Evolutionary conservation across 2,329 filamentous ascomycete species (phyloP), one percentile per base, ranked within the genome.

Genomic region (Ophiognomonia clavigignenti-juglandacearum): DNA sequence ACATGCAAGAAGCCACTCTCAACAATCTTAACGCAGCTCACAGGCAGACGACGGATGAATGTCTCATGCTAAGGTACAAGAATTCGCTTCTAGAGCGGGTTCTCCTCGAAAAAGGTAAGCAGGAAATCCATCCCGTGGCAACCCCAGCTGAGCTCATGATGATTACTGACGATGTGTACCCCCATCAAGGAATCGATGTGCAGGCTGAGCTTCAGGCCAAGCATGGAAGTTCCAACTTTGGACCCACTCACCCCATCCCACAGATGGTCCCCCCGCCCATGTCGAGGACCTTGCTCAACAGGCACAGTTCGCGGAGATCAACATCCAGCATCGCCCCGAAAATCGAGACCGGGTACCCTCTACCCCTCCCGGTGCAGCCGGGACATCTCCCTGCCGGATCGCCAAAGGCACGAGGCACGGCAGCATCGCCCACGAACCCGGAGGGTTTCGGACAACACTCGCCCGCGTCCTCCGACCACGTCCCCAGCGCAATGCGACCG

Each of bases 51-150:
- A 90, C 92, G 48, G 93, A 97, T 66, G 93, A 97, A 69, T 97
- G 93, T 65, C 71, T 97, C 61, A 97, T 98, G 93, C 77, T 98
- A 59, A 86, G 93, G 50, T 98, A 97, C 69, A 97, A 97, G 74
- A 98, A 97, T 67, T 97, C 93, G 34, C 74, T 97, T 40, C 78
- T 98, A 29, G 93, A 98, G 71, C 83, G 93, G 50, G 95, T 98
- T 61, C 78, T 98, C 44, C 78, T 98, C 31, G 93, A 98, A 71
- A 97, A 97, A 77, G 91, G 90, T 93, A 69, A 31, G 52, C n/a
- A 39, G 31, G 27, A 8, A 18, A 23, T 27, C 23, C 11, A 3
- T 11, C 23, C 29, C 3, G 14, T 48, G 40, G 43, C 26, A 23
- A 18, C 10, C 11, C 3, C 11, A 71, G 88, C 91, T 54, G 93